Conservation (phyloP, 345 rosid genomes). For the Physaria fendleri region DNA sequence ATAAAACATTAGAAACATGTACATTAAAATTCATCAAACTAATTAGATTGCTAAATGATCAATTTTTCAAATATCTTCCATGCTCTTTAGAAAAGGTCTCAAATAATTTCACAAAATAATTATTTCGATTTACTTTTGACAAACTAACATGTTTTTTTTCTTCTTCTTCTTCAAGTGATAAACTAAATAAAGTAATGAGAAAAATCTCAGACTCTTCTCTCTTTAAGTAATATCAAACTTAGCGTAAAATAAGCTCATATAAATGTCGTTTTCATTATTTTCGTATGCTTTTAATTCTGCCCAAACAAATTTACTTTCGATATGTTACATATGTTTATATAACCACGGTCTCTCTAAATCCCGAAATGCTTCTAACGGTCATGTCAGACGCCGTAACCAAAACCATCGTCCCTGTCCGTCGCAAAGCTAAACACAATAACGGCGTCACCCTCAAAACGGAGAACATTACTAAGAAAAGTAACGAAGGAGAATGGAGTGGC, state of each 20-base stretch:
- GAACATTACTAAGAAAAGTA: too few species aligned
- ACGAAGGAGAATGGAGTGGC: neutral
- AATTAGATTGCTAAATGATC: too few species aligned
- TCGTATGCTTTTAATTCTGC: conserved; percentile 13
- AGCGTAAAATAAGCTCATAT: conserved; percentile 20
- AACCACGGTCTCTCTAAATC: conserved; percentile 6
- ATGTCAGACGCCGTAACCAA: conserved; percentile 17
- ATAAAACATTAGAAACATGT: too few species aligned
- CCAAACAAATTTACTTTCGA: conserved; percentile 19
- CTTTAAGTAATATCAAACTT: neutral
- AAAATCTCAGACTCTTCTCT: conserved; percentile 12
- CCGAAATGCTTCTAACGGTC: conserved; percentile 18
- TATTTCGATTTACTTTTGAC: too few species aligned
- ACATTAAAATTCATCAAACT: too few species aligned
- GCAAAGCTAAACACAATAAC: conserved; percentile 14
- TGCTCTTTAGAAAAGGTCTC: too few species aligned
- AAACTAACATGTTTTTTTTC: too few species aligned
- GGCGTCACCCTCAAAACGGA: neutral
- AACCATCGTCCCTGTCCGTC: conserved; percentile 28
- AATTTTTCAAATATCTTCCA: too few species aligned
- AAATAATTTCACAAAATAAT: too few species aligned
- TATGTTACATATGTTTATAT: conserved; percentile 7
- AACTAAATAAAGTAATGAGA: conserved; percentile 8
- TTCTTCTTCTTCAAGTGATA: neutral
- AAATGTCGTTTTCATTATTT: conserved; percentile 23